Conservation (phyloP, 306 rosid species). For the Medicago ruthenica region DNA sequence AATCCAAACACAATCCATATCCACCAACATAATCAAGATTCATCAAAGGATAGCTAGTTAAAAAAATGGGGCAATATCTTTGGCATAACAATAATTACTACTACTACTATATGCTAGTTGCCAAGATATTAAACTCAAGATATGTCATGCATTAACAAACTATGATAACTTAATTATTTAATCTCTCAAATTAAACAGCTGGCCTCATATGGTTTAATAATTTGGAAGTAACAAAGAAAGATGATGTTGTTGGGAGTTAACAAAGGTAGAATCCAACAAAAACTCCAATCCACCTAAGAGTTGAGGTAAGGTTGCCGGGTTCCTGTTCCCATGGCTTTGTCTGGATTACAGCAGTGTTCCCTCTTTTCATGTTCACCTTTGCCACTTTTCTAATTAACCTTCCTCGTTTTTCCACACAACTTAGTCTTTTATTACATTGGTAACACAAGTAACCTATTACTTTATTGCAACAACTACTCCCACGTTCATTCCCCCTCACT, state of each 20-base stretch:
- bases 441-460: conserved; percentile 30
- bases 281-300: conserved; percentile 56
- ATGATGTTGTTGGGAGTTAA: conserved; percentile 45
- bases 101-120: neutral
- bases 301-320: conserved; percentile 81
- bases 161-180: conserved; percentile 11
- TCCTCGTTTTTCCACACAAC: conserved; percentile 39
- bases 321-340: conserved; percentile 70
- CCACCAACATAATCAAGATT: conserved; percentile 40
- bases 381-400: conserved; percentile 57
- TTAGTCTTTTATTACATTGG: conserved; percentile 40
- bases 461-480: conserved; percentile 36
- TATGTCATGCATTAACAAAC: conserved; percentile 32
- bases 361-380: conserved; percentile 73
- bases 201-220: conserved; percentile 43
- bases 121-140: conserved; percentile 18
- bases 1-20: conserved; percentile 31
- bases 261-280: conserved; percentile 63
- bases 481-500: conserved; percentile 72
- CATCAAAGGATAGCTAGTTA: conserved; percentile 10
- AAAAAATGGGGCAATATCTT: conserved; percentile 15
- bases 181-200: conserved; percentile 49
- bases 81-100: conserved; percentile 2
- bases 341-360: conserved; percentile 53
- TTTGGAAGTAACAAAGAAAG: conserved; percentile 40